phyloP scores from a whole-genome alignment of 805 yeast genomes.

The Priceomyces melissophilus region DNA sequence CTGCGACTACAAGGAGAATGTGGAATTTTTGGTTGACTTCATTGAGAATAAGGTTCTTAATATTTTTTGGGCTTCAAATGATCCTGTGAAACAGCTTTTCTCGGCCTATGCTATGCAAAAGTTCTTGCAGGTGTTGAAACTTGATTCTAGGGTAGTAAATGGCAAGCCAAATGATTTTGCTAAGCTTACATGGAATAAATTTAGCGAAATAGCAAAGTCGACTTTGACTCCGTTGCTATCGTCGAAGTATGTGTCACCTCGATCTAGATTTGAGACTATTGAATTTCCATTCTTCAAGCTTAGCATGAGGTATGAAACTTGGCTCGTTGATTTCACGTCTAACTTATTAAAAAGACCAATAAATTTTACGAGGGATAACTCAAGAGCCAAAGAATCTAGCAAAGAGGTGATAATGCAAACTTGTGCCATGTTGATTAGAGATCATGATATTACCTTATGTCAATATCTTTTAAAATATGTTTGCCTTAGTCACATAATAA shows the following conservation, averaged over 20 bases:
- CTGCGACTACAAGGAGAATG: conserved; percentile 57
- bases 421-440: conserved; percentile 61
- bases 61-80: conserved; percentile 84
- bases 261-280: conserved; percentile 44
- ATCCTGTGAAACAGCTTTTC: conserved; percentile 79
- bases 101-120: conserved; percentile 90
- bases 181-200: conserved; percentile 51
- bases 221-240: conserved; percentile 72
- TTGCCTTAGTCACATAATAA: conserved; percentile 59
- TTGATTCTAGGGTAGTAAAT: conserved; percentile 26
- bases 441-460: conserved; percentile 67
- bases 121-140: conserved; percentile 60
- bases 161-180: conserved; percentile 15
- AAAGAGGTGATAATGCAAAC: conserved; percentile 50
- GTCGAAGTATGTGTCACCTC: conserved; percentile 68
- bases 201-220: conserved; percentile 64
- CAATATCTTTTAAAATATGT: conserved; percentile 76
- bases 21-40: conserved; percentile 59
- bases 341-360: conserved; percentile 54
- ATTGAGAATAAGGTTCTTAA: conserved; percentile 72
- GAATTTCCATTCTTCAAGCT: conserved; percentile 63
- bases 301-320: conserved; percentile 55
- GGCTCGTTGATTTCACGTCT: conserved; percentile 71
- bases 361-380: conserved; percentile 9
- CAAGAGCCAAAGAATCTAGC: conserved; percentile 9